Conservation (phyloP, 1,284 basidiomycete genomes). For the Xerocomus nothofagi region DNA sequence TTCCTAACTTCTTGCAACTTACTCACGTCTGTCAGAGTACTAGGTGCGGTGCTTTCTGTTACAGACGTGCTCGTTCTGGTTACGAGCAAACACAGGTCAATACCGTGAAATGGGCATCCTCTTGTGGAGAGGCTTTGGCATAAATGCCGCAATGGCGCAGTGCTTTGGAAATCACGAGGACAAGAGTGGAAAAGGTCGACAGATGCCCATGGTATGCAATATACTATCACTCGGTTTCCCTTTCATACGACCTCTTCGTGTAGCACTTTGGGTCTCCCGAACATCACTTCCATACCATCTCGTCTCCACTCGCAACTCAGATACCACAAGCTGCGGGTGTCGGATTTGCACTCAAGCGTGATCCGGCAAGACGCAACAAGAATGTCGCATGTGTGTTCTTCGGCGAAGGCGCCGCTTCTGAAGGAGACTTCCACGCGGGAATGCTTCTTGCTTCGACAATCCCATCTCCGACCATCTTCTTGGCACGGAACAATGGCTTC, state of each 20-base stretch:
- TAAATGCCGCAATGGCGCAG: constrained; percentile 80
- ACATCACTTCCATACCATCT: constrained; percentile 92
- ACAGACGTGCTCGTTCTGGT: too few relatives aligned
- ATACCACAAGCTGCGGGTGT: constrained; percentile 96
- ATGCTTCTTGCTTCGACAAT: constrained; percentile 76
- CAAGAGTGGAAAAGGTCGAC: constrained; percentile 79
- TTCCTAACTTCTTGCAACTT: background rate
- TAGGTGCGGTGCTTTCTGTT: constrained; percentile 49
- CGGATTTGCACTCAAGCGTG: constrained; percentile 84
- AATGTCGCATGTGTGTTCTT: constrained; percentile 90
- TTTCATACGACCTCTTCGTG: constrained; percentile 4
- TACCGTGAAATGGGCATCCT: constrained; percentile 91
- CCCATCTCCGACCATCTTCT: constrained; percentile 69
- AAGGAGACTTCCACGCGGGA: constrained; percentile 79
- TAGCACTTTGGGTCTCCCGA: constrained; percentile 86
- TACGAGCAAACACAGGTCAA: constrained; percentile 53
- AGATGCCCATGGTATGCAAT: constrained; percentile 78
- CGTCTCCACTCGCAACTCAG: constrained; percentile 92
- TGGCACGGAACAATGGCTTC: constrained; percentile 88
- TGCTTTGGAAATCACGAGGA: constrained; percentile 87
- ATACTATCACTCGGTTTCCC: background rate
- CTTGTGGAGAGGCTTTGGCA: constrained; percentile 80
- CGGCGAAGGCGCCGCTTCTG: constrained; percentile 81
- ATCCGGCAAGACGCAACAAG: constrained; percentile 67
- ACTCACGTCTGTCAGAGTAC: constrained; percentile 46